Conservation (phyloP, 495 filamentous ascomycete species). For the Neohortaea acidophila region DNA sequence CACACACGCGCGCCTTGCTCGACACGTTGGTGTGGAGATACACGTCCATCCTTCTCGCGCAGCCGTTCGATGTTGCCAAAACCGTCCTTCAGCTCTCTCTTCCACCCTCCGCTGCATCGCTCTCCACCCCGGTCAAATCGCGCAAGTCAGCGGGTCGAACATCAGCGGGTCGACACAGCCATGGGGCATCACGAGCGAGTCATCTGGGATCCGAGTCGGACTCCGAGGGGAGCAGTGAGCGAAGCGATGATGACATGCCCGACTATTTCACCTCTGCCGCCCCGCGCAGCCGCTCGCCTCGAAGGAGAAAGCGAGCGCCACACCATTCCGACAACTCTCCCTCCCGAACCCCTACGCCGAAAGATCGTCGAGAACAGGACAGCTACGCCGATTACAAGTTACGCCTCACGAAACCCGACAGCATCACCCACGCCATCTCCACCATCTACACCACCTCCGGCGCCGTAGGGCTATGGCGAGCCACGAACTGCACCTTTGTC, state of each 20-base stretch:
- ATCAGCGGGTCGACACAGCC: neutral
- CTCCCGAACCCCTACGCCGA: conserved; percentile 32
- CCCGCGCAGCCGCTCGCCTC: conserved; percentile 31
- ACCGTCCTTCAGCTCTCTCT: conserved; percentile 69
- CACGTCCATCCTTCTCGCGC: conserved; percentile 63
- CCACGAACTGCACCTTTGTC: conserved; percentile 76
- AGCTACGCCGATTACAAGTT: conserved; percentile 30
- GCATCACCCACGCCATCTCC: conserved; percentile 62
- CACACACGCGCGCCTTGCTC: conserved; percentile 49
- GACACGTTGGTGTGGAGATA: conserved; percentile 82
- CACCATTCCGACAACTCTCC: conserved; percentile 8
- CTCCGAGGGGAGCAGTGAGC: conserved; percentile 29
- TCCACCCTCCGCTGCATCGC: conserved; percentile 25
- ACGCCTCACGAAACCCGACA: conserved; percentile 49
- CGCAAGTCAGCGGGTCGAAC: conserved; percentile 1
- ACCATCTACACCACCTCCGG: conserved; percentile 83
- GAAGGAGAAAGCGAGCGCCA: conserved; percentile 13
- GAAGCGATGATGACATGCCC: conserved; percentile 50
- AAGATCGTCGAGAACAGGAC: conserved; percentile 5
- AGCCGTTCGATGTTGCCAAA: conserved; percentile 95
- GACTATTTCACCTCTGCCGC: conserved; percentile 70
- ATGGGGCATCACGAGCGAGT: conserved; percentile 1
- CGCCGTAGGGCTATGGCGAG: conserved; percentile 88
- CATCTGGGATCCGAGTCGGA: conserved; percentile 4
- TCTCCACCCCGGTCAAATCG: conserved; percentile 20